Conservation (phyloP, 1,139 yeast genomes). For the Blastobotrys aristatus region DNA sequence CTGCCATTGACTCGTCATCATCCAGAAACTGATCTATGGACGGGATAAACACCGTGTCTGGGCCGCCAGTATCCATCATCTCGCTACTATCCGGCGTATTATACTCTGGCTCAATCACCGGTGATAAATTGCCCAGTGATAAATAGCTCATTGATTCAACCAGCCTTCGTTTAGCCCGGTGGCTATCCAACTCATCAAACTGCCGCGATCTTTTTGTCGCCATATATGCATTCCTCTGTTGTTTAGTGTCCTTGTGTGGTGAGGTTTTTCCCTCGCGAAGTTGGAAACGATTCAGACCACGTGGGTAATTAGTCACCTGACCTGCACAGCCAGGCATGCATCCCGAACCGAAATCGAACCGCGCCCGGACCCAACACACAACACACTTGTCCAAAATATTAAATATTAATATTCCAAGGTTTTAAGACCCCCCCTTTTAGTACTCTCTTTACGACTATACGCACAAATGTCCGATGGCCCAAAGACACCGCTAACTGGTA, state of each 20-base stretch:
- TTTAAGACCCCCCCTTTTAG: too few species aligned
- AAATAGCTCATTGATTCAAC: slow-evolving; percentile 11
- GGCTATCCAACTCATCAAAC: slow-evolving; percentile 4
- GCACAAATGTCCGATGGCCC: not conserved
- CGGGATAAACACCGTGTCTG: slow-evolving; percentile 24
- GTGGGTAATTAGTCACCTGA: too few species aligned
- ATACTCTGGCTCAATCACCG: not conserved
- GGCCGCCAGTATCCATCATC: slow-evolving; percentile 21
- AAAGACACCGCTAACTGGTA: not conserved
- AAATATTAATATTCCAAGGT: too few species aligned
- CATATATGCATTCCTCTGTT: slow-evolving; percentile 6
- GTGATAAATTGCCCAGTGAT: slow-evolving; percentile 1
- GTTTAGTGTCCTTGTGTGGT: not conserved
- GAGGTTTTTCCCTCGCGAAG: not conserved
- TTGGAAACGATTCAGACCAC: too few species aligned
- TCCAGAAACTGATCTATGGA: slow-evolving; percentile 25
- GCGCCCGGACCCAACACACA: too few species aligned
- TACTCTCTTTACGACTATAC: too few species aligned
- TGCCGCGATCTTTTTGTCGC: slow-evolving; percentile 4
- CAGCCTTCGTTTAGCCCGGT: slow-evolving; percentile 7
- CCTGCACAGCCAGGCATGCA: too few species aligned
- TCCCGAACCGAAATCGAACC: too few species aligned
- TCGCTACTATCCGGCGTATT: slow-evolving; percentile 3
- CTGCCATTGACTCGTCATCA: slow-evolving; percentile 18
- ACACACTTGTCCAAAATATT: too few species aligned